Percentiles rank a stretch among this genome's conserved stretches.
These are phyloP conservation scores for Telfairia occidentalis DNA, from an alignment of 331 rosid species.

Conservation along the genomic window DNA sequence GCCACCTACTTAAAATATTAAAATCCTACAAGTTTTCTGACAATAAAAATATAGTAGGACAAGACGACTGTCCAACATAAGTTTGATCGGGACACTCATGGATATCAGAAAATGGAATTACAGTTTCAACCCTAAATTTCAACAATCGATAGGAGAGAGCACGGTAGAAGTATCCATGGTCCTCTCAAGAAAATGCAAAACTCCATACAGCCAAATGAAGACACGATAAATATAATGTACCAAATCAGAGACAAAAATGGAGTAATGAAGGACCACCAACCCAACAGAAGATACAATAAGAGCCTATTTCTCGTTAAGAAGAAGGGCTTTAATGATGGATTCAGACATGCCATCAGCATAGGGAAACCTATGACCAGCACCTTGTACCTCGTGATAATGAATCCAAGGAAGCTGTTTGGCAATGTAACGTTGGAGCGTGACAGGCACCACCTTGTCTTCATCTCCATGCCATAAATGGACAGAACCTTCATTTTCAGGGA, in stretches of 20 bases:
- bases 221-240: background rate
- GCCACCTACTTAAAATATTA: background rate
- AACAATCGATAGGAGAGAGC: background rate
- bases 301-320: conserved; percentile 17
- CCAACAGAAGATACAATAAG: background rate
- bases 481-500: conserved; percentile 22
- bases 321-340: conserved; percentile 20
- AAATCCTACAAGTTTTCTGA: background rate
- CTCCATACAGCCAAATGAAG: background rate
- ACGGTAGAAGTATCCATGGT: background rate
- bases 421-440: conserved; percentile 28
- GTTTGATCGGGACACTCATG: background rate
- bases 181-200: background rate
- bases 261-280: background rate
- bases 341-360: conserved; percentile 17
- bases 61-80: too few relatives aligned
- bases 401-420: conserved; percentile 38
- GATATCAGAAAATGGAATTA: background rate
- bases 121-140: background rate
- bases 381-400: conserved; percentile 38
- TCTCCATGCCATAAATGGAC: conserved; percentile 53
- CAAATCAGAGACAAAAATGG: background rate
- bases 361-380: conserved; percentile 32
- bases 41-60: background rate
- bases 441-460: conserved; percentile 37